Conservation (phyloP, 257 asterid genomes). For the Fraxinus quadrangulata region DNA sequence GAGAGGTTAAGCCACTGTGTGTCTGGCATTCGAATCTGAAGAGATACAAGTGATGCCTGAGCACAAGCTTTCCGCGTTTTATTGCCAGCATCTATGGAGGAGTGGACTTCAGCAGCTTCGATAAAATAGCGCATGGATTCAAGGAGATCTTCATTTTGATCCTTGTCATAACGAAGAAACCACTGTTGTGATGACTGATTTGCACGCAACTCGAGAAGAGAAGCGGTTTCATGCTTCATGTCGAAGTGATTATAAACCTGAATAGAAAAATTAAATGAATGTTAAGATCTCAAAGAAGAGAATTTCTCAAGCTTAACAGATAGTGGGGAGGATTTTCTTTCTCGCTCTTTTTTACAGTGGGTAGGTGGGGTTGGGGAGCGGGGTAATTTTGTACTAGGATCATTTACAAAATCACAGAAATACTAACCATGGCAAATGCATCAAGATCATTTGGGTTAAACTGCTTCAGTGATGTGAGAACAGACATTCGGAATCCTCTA, state of each 20-base stretch:
- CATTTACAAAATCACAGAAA: slow-evolving; percentile 11
- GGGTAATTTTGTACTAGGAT: not conserved
- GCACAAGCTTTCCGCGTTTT: slow-evolving; percentile 84
- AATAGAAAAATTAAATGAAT: slow-evolving; percentile 21
- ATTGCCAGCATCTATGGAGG: slow-evolving; percentile 94
- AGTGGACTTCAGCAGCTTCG: slow-evolving; percentile 93
- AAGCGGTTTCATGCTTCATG: slow-evolving; percentile 94
- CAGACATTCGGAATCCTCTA: slow-evolving; percentile 97
- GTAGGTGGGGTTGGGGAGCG: slow-evolving; percentile 1
- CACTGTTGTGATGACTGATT: slow-evolving; percentile 67
- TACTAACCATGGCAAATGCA: slow-evolving; percentile 84
- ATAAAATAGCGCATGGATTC: slow-evolving; percentile 83
- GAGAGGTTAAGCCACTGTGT: slow-evolving; percentile 79
- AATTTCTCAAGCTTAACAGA: not conserved
- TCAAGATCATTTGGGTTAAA: slow-evolving; percentile 86
- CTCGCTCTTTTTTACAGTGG: not conserved
- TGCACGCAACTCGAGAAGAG: slow-evolving; percentile 81
- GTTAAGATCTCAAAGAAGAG: slow-evolving; percentile 17
- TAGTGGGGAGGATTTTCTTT: not conserved
- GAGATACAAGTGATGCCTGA: slow-evolving; percentile 92
- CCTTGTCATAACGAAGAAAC: slow-evolving; percentile 72
- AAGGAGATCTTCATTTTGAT: slow-evolving; percentile 85
- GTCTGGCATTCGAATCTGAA: slow-evolving; percentile 98
- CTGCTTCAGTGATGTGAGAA: slow-evolving; percentile 89
- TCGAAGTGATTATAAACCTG: slow-evolving; percentile 95